Percentiles rank a stretch among this genome's conserved stretches.
These are phyloP conservation scores for Deuterostichococcus epilithicus DNA, from an alignment of 139 green algal species.

Conservation along the genomic window DNA sequence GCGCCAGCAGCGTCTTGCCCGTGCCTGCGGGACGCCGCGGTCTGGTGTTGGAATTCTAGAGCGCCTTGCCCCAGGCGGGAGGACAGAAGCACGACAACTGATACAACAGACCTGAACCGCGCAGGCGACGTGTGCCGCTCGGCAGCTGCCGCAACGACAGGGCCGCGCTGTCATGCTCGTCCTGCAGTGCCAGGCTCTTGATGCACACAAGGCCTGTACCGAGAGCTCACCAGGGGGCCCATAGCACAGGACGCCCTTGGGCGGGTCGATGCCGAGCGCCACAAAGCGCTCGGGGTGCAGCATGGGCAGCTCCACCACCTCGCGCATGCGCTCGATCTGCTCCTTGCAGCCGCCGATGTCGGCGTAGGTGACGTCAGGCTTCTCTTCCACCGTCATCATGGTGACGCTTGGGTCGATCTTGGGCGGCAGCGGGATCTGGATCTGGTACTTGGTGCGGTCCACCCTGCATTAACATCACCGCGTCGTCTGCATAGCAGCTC, in stretches of 20 bases:
- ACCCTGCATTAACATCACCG: conserved; percentile 47
- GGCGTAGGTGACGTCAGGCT: conserved; percentile 94
- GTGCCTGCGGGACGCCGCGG: too few relatives aligned
- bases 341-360: conserved; percentile 95
- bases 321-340: conserved; percentile 94
- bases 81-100: conserved; percentile 1
- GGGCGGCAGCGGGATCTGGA: conserved; percentile 96
- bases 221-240: conserved; percentile 78
- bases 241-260: conserved; percentile 96
- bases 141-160: too few relatives aligned
- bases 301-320: conserved; percentile 97
- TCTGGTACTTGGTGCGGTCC: conserved; percentile 97
- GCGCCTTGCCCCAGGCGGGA: too few relatives aligned
- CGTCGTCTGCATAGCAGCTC: not conserved
- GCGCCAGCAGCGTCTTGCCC: conserved; percentile 96
- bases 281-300: conserved; percentile 98
- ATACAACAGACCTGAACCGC: too few relatives aligned
- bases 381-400: conserved; percentile 99
- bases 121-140: too few relatives aligned
- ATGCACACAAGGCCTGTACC: too few relatives aligned
- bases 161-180: too few relatives aligned
- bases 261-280: conserved; percentile 95
- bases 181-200: too few relatives aligned
- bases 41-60: too few relatives aligned
- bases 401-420: conserved; percentile 99